Base-by-base conservation (phyloP, 2,329 filamentous ascomycete species). In the Calycina herbarum region DNA sequence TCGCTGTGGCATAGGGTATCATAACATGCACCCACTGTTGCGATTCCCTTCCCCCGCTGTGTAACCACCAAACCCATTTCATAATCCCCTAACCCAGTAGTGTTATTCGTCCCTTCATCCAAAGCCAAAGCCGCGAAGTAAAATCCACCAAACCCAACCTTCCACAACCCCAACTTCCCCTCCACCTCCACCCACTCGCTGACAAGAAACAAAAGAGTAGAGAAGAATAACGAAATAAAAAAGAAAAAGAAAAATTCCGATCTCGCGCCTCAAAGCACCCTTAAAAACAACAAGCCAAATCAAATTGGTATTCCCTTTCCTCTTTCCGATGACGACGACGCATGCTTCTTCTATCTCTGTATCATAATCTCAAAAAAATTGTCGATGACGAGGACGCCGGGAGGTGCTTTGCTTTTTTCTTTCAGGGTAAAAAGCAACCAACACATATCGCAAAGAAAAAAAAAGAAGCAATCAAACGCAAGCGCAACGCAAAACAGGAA, bases 301-400 rank as follows among this genome's bases (percentile, higher is more conserved):
- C 73, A 74, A 74, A 74, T 74, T 73, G 73, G 73, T 74, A 73
- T 74, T 73, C 70, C 72, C 71, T 69, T 64, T 64, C 59, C 68
- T 70, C 72, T 72, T 66, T 62, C 57, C 54, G 29, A 59, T 66
- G 68, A 71, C 66, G 68, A 68, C 63, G 38, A 40, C 38, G 38
- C 38, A 40, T 40, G 62, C 65, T 64, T 72, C 73, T 69, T 73
- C 72, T 73, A 73, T 71, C 63, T 69, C 58, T 72, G 70, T 71
- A 67, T 71, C 67, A 61, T 61, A n/a, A 45, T 69, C 64, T 67
- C 65, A 66, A 64, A 64, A 45, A 27, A 66, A 42, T 48, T 38
- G 59, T 54, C 63, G 66, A 66, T 59, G 27, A 54, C 48, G 48
- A 40, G 60, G 67, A 67, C 67, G 67, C 67, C 67, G 61, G 67